A percentile compares a stretch with the other conserved stretches of the same genome.
phyloP scores from a whole-genome alignment of 139 green algal genomes.

The Chlamydomonas schloesseri region DNA sequence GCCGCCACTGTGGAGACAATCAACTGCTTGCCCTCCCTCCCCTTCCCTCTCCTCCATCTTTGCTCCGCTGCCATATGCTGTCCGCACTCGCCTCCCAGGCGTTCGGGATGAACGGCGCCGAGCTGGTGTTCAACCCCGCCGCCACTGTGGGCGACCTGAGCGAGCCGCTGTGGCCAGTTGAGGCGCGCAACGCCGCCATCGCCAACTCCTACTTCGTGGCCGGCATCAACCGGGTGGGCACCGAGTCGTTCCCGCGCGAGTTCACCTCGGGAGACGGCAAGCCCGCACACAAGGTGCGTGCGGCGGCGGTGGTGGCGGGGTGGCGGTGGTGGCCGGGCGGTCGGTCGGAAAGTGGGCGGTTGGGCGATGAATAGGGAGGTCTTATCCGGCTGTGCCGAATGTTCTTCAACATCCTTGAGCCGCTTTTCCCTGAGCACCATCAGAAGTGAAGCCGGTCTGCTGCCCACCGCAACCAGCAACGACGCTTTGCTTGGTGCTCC shows the following conservation, averaged over 20 bases:
- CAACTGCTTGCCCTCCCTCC: neutral
- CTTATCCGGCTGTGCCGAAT: too few species aligned
- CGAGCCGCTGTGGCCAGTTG: slow-evolving; percentile 91
- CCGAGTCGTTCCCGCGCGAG: slow-evolving; percentile 92
- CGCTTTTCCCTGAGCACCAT: too few species aligned
- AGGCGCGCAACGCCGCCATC: slow-evolving; percentile 92
- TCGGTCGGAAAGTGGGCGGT: too few species aligned
- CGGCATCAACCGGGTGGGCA: slow-evolving; percentile 92
- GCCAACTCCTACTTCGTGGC: slow-evolving; percentile 73
- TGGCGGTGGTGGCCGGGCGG: too few species aligned
- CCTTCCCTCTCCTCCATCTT: neutral
- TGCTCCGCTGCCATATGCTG: too few species aligned
- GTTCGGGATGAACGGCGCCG: slow-evolving; percentile 96
- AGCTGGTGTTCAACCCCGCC: slow-evolving; percentile 98
- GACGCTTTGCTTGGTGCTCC: too few species aligned
- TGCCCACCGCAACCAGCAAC: too few species aligned
- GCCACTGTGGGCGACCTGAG: slow-evolving; percentile 92
- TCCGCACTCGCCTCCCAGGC: slow-evolving; percentile 58
- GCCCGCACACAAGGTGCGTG: slow-evolving; percentile 86
- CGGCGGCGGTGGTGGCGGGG: too few species aligned
- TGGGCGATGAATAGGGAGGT: too few species aligned
- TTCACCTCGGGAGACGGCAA: slow-evolving; percentile 96
- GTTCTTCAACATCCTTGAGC: too few species aligned
- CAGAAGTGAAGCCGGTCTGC: too few species aligned
- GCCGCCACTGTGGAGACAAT: too few species aligned